A percentile compares a stretch with the other conserved stretches of the same genome.
Conservation (phyloP, 169 alveolate genomes). For the Eimeria tenella region DNA sequence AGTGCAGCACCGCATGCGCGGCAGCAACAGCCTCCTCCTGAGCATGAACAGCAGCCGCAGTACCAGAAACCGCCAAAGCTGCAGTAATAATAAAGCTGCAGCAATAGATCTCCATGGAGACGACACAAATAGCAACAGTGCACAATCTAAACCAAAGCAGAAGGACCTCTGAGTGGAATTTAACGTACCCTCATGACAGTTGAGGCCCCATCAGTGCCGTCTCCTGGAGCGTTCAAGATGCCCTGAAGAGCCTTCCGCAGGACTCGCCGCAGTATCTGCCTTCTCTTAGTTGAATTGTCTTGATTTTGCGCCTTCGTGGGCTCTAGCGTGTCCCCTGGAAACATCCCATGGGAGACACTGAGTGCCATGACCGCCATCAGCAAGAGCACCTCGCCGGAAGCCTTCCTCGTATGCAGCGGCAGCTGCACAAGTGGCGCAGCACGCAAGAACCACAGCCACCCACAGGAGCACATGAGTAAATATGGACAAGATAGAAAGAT, state of each 20-base stretch:
- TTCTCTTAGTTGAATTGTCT: background rate
- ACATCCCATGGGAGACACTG: background rate
- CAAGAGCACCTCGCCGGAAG: background rate
- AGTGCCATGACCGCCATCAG: conserved; percentile 16
- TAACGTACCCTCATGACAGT: background rate
- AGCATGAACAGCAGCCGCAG: background rate
- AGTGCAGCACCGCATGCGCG: conserved; percentile 12
- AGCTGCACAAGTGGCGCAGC: background rate
- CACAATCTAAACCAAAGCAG: background rate
- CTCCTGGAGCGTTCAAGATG: background rate
- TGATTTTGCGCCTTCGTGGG: background rate
- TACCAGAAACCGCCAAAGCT: background rate
- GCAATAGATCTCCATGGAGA: background rate
- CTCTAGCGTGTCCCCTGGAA: background rate
- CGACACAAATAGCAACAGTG: background rate
- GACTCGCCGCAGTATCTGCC: background rate
- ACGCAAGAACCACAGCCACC: background rate
- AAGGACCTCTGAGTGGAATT: background rate
- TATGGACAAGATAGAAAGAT: background rate
- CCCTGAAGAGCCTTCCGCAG: conserved; percentile 20
- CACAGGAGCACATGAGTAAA: background rate
- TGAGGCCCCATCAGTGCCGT: background rate
- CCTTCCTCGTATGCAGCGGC: background rate
- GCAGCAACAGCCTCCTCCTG: conserved; percentile 11
- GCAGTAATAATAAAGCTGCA: background rate